phyloP scores from a whole-genome alignment of 495 filamentous ascomycete species.

The Annulohypoxylon moriforme region DNA sequence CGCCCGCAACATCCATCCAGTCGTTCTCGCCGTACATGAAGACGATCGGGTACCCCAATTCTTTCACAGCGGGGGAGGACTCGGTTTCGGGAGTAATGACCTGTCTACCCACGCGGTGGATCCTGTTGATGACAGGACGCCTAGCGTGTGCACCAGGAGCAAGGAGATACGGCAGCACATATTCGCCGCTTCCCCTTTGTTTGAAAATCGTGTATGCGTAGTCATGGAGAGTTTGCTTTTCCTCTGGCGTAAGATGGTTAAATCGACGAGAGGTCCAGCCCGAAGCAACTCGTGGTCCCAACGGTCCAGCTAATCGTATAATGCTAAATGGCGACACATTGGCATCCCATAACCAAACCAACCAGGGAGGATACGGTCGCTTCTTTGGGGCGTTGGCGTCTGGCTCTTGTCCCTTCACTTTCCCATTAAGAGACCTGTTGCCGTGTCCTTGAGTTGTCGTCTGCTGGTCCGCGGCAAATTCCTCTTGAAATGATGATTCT shows the following conservation, averaged over 20 bases:
- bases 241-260: conserved; percentile 82
- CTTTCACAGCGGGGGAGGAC: conserved; percentile 55
- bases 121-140: conserved; percentile 84
- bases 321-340: conserved; percentile 96
- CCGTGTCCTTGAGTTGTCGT: conserved; percentile 59
- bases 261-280: conserved; percentile 96
- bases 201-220: conserved; percentile 97
- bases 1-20: conserved; percentile 97
- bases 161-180: conserved; percentile 90
- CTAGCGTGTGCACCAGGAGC: conserved; percentile 94
- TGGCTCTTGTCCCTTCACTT: conserved; percentile 41
- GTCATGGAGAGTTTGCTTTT: conserved; percentile 85
- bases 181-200: conserved; percentile 92
- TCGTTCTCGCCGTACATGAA: conserved; percentile 97
- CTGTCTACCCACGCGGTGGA: conserved; percentile 85
- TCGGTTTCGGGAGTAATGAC: conserved; percentile 53
- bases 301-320: conserved; percentile 87
- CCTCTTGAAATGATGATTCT: conserved; percentile 74
- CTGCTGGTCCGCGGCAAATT: conserved; percentile 80
- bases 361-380: conserved; percentile 81
- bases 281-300: conserved; percentile 91
- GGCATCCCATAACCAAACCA: conserved; percentile 94
- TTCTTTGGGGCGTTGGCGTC: conserved; percentile 49
- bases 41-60: conserved; percentile 84
- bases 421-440: conserved; percentile 31